These are phyloP conservation scores for Verticillium longisporum DNA, from an alignment of 2,329 filamentous ascomycete species.

Conservation along the genomic window DNA sequence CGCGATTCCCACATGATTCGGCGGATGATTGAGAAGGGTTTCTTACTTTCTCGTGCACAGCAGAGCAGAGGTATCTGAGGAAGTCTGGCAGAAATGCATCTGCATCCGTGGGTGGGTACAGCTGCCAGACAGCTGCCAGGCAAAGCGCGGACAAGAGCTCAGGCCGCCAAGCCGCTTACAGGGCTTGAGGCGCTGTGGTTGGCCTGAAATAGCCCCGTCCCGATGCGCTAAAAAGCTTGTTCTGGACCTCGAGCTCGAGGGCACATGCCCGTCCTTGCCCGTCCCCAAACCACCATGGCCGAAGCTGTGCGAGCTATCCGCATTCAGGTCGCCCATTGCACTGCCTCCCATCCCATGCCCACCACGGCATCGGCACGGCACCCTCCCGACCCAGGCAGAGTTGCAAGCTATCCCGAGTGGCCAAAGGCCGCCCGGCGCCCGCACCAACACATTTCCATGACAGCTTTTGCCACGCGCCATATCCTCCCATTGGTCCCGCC, in stretches of 20 bases:
- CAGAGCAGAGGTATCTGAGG: too few species aligned
- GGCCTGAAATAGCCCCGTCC: neutral
- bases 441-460: neutral
- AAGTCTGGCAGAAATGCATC: too few species aligned
- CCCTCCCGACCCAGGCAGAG: neutral
- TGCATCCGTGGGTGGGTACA: too few species aligned
- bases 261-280: neutral
- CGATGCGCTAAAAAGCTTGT: neutral
- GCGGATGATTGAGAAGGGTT: too few species aligned
- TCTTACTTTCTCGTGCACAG: too few species aligned
- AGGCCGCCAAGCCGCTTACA: neutral
- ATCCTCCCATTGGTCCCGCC: neutral
- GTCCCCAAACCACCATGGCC: neutral
- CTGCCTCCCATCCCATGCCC: neutral
- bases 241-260: neutral
- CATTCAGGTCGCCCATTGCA: neutral
- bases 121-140: too few species aligned
- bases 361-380: neutral
- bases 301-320: neutral
- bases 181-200: neutral
- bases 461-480: neutral
- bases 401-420: neutral
- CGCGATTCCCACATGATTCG: too few species aligned
- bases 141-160: neutral
- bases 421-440: neutral